Percentiles rank a stretch among this genome's conserved stretches.
phyloP scores from a whole-genome alignment of 139 green algal species.

The Tetraselmis striata region DNA sequence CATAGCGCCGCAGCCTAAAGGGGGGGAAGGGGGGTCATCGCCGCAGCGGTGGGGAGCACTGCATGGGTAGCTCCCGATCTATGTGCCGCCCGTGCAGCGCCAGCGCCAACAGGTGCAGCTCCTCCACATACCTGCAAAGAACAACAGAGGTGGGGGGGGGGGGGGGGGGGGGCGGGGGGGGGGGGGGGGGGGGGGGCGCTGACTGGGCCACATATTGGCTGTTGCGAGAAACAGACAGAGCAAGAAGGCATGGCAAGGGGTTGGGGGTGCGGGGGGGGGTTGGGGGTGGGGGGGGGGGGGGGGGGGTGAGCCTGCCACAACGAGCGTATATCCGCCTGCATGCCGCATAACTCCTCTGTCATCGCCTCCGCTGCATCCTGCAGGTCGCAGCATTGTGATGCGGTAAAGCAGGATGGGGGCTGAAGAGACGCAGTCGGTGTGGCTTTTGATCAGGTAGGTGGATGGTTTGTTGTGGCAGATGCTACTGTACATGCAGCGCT shows the following conservation, averaged over 20 bases:
- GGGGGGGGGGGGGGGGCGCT: too few species aligned
- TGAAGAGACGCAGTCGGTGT: too few species aligned
- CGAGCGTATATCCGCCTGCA: conserved; percentile 22
- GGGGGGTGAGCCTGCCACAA: conserved; percentile 30
- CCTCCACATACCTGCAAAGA: conserved; percentile 57
- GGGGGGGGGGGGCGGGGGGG: too few species aligned
- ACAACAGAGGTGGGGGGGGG: too few species aligned
- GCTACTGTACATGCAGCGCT: conserved; percentile 4
- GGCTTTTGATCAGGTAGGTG: too few species aligned
- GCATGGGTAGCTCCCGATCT: conserved; percentile 27
- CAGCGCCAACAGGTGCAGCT: conserved; percentile 61
- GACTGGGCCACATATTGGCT: not conserved
- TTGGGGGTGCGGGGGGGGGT: too few species aligned
- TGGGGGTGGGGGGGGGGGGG: too few species aligned
- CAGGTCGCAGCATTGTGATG: not conserved
- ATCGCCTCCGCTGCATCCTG: conserved; percentile 27
- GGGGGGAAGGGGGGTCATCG: too few species aligned
- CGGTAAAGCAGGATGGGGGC: conserved; percentile 16
- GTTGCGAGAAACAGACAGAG: not conserved
- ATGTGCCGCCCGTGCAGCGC: conserved; percentile 42
- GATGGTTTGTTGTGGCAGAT: too few species aligned
- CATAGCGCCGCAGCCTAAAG: too few species aligned
- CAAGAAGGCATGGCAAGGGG: not conserved
- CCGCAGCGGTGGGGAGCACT: too few species aligned
- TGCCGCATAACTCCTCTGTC: conserved; percentile 36